Evolutionary conservation across 345 rosid species (phyloP).

Genomic region (Stellera chamaejasme): DNA sequence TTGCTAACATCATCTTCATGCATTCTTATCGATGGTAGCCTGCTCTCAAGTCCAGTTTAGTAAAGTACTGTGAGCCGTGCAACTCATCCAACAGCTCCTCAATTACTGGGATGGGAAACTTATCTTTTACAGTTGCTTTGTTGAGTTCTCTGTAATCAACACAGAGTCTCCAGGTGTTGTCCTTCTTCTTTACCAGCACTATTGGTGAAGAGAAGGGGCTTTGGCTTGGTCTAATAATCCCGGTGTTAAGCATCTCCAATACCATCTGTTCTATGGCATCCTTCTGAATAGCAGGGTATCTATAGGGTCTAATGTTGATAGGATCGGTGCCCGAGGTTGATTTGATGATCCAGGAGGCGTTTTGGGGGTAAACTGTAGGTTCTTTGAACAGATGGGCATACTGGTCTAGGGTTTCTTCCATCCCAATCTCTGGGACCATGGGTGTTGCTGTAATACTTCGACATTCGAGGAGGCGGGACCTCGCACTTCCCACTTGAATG

Average conservation of each 20-base stretch:
- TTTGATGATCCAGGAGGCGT: too few relatives aligned
- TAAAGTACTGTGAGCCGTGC: neutral
- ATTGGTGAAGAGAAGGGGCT: neutral
- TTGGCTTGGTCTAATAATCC: neutral
- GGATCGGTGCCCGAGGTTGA: neutral
- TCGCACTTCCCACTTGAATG: too few relatives aligned
- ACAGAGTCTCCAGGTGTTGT: neutral
- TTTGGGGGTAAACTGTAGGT: too few relatives aligned
- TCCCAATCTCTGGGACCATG: too few relatives aligned
- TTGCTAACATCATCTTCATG: neutral
- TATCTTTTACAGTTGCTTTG: neutral
- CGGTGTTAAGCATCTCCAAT: neutral
- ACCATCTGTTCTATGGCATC: neutral
- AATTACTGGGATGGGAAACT: neutral
- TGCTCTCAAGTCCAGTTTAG: neutral
- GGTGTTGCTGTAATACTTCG: too few relatives aligned
- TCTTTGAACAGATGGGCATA: too few relatives aligned
- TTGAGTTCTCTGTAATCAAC: neutral
- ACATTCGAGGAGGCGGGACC: too few relatives aligned
- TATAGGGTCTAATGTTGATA: neutral
- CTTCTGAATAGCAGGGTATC: neutral
- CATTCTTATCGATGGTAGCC: neutral
- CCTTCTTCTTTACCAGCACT: neutral
- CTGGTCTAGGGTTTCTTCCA: too few relatives aligned
- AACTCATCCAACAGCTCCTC: conserved; percentile 1